Evolutionary conservation across 2,329 filamentous ascomycete genomes (phyloP).

Genomic region (Penicillium glabrum): DNA sequence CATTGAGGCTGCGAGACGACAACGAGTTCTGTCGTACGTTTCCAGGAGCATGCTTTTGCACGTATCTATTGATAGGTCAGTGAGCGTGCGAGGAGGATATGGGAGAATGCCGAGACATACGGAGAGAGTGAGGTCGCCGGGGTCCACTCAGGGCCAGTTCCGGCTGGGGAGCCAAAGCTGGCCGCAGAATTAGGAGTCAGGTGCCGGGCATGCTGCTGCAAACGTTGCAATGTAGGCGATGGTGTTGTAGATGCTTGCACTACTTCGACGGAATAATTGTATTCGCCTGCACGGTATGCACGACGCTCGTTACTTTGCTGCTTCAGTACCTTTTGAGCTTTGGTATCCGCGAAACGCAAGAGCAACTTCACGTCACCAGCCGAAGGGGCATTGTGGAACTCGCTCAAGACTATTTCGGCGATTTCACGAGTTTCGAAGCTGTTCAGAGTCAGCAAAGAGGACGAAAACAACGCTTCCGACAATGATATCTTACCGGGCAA

Average conservation of each 20-base stretch:
- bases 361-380: conserved; percentile 82
- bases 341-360: conserved; percentile 95
- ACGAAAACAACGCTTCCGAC: conserved; percentile 2
- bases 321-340: conserved; percentile 95
- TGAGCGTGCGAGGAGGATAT: conserved; percentile 17
- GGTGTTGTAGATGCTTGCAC: conserved; percentile 44
- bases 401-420: conserved; percentile 83
- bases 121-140: conserved; percentile 51
- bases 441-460: conserved; percentile 10
- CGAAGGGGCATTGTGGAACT: conserved; percentile 79
- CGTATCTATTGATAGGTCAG: background rate
- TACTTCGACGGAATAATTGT: conserved; percentile 62
- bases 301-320: conserved; percentile 92
- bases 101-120: conserved; percentile 38
- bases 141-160: conserved; percentile 44
- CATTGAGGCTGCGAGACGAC: conserved; percentile 39
- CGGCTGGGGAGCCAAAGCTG: conserved; percentile 45
- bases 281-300: conserved; percentile 94
- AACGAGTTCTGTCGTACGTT: conserved; percentile 37
- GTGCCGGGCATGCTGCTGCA: conserved; percentile 40
- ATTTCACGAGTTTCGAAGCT: conserved; percentile 89
- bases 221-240: conserved; percentile 43
- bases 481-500: conserved; percentile 71
- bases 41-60: conserved; percentile 16
- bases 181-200: conserved; percentile 44